Base-by-base conservation (phyloP, 192 early-diverging fungal species). In the Coemansia aciculifera region DNA sequence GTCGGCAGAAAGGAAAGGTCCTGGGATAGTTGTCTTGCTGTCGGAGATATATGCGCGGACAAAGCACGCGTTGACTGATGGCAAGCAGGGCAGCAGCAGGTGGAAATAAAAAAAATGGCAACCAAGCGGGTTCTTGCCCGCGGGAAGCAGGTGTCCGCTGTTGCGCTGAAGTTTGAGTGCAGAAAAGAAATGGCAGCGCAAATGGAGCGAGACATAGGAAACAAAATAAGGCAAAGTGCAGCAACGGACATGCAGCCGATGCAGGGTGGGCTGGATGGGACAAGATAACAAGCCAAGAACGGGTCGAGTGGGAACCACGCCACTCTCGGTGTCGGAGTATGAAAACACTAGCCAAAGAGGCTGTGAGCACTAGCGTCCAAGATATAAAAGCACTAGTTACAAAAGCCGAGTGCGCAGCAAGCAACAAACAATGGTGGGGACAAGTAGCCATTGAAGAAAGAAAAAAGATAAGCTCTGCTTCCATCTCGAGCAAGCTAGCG, bases 161-260 rank as follows among this genome's bases (percentile, higher is more conserved):
- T 48, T 9, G 19, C 19, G 7, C 46, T 48, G 1, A 0, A n/a
- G 46, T 48, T 48, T 2, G 19, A 48, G 46, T 19, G 46, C 46
- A 21, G 46, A 21, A n/a, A 21, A 48, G 8, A 19, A 21, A 6
- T 21, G 19, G 19, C 46, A 5, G 6, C 46, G 6, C 46, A 31
- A 31, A 12, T 32, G 29, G 54, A 6, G 54, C 31, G 29, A 57
- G 27, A 3, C 54, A 57, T 17, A 57, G 29, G 1, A 57, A 34
- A 15, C 54, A 32, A 31, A 57, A 57, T 15, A 34, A 7, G 31
- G 29, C 54, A 31, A 32, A 34, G 29, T 57, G 54, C 54, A 57
- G 54, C 54, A 57, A 17, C 54, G 29, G 54, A 34, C 54, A 57
- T 57, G 54, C 54, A 57, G 54, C 54, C 54, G 54, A 15, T 57